These are phyloP conservation scores for Parathielavia appendiculata DNA, from an alignment of 495 filamentous ascomycete genomes.

Conservation along the genomic window DNA sequence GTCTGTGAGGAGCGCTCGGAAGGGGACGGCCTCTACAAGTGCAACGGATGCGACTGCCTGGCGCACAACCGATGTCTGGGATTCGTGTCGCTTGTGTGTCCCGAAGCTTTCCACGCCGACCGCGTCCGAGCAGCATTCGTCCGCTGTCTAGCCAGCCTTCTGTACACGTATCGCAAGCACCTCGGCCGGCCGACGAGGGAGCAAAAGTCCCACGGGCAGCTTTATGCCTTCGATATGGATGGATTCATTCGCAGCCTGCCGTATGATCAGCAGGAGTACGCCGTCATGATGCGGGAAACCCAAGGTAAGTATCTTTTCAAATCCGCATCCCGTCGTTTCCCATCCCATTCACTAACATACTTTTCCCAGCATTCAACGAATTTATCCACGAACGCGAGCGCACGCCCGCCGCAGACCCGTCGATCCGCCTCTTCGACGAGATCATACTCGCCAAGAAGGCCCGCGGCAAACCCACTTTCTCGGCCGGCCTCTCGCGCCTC, in stretches of 20 bases:
- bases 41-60: conserved; percentile 67
- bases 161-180: conserved; percentile 92
- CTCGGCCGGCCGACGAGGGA: conserved; percentile 69
- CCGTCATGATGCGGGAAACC: conserved; percentile 80
- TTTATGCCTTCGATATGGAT: conserved; percentile 93
- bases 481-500: conserved; percentile 50
- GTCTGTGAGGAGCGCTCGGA: conserved; percentile 88
- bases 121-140: conserved; percentile 91
- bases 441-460: conserved; percentile 93
- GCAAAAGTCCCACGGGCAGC: conserved; percentile 77
- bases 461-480: conserved; percentile 57
- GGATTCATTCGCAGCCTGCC: conserved; percentile 87
- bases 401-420: conserved; percentile 50
- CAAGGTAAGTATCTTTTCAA: conserved; percentile 57
- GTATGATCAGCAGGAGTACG: conserved; percentile 84
- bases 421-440: conserved; percentile 87
- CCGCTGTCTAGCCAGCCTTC: conserved; percentile 84
- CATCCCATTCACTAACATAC: conserved; percentile 6
- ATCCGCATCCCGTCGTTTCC: conserved; percentile 5
- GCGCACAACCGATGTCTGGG: conserved; percentile 79
- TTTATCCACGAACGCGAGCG: conserved; percentile 91
- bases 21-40: conserved; percentile 79
- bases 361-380: conserved; percentile 75
- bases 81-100: conserved; percentile 79
- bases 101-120: conserved; percentile 82